Base-by-base conservation (phyloP, 306 rosid species). In the Quillaja saponaria region DNA sequence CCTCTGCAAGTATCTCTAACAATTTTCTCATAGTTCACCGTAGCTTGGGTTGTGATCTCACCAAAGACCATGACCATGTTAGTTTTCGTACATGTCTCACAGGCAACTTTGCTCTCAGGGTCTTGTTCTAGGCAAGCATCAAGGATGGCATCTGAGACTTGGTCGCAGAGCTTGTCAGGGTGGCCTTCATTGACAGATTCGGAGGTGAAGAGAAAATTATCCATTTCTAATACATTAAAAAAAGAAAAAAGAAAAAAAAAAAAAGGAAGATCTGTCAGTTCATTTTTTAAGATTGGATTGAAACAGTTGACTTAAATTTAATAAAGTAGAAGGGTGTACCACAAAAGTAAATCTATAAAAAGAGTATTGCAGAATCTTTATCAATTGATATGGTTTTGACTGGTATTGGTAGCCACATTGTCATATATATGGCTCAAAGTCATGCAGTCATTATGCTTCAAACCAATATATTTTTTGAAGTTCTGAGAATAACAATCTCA, bases 11-110 rank as follows among this genome's bases (percentile, higher is more conserved):
- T 87, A 45, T 82, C 84, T 12, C 95, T 71, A 18, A 87, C 95
- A 61, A 87, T 84, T 38, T 84, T 87, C 88, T 87, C 95, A 17
- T 87, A 87, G 71, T 87, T 71, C 61, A 87, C 91, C 6, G 55
- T 84, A 2, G 95, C 95, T 66, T 82, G 76, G 48, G 95, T 87
- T 15, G 95, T 84, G 76, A 87, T 87, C 76, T 87, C 90, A 28
- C 95, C 95, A 39, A 87, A 87, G 45, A 89, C 90, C 96, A 89
- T 89, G 6, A 89, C 96, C 94, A 89, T 89, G 88, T 83, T 81
- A 13, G 96, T 85, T 75, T 85, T 89, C 10, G 96, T 85, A 31
- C 94, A 85, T n/a, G 96, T 85, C 71, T 89, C 94, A 8, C 96
- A 89, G 9, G 95, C 96, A 34, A 89, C 91, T 71, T 82, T 87